Conservation (phyloP, 2,329 filamentous ascomycete species). For the Clathrospora elynae region DNA sequence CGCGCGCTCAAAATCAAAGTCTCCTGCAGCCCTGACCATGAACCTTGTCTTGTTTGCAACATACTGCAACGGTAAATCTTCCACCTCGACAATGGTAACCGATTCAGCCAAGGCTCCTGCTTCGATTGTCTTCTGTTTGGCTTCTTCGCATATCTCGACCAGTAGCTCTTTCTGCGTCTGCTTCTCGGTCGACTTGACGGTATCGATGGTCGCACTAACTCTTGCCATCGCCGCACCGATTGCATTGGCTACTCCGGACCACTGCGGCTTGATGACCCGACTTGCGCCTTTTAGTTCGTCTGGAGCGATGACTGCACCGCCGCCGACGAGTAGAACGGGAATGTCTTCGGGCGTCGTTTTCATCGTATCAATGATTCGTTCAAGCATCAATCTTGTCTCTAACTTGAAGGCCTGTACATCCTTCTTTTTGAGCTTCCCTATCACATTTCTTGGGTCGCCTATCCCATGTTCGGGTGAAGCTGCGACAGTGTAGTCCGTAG, state of each 20-base stretch:
- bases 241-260: conserved; percentile 66
- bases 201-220: conserved; percentile 57
- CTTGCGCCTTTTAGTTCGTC: conserved; percentile 62
- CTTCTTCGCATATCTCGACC: conserved; percentile 46
- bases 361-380: conserved; percentile 64
- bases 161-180: conserved; percentile 42
- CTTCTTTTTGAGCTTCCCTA: conserved; percentile 39
- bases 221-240: conserved; percentile 67
- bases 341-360: conserved; percentile 66
- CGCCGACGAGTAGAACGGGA: conserved; percentile 66
- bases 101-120: conserved; percentile 45
- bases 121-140: conserved; percentile 47
- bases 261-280: conserved; percentile 61
- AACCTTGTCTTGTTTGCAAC: conserved; percentile 56
- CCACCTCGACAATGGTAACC: conserved; percentile 43
- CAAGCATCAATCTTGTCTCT: conserved; percentile 58
- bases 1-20: conserved; percentile 48
- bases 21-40: conserved; percentile 63
- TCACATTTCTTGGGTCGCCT: conserved; percentile 50
- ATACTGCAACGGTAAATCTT: conserved; percentile 62
- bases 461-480: conserved; percentile 47
- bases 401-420: conserved; percentile 50
- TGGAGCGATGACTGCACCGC: conserved; percentile 65
- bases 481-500: conserved; percentile 61
- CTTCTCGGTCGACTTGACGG: conserved; percentile 48